Evolutionary conservation across 805 yeast species (phyloP).

Genomic region (Nakazawaea sp.): DNA sequence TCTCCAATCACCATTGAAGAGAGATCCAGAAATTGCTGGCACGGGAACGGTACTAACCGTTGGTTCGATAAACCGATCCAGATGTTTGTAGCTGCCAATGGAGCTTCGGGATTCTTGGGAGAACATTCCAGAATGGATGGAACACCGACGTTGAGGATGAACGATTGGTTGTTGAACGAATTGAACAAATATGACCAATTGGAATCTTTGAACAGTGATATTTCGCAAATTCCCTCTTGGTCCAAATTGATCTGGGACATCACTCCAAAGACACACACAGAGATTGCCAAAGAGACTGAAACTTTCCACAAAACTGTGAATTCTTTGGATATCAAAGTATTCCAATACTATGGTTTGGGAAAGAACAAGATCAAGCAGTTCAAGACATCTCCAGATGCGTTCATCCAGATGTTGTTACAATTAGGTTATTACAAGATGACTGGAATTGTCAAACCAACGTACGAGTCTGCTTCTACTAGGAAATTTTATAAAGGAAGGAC

Average conservation of each 20-base stretch:
- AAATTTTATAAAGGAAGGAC: constrained; percentile 87
- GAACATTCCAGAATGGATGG: constrained; percentile 99
- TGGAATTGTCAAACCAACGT: constrained; percentile 81
- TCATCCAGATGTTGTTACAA: constrained; percentile 84
- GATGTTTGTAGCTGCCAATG: constrained; percentile 74
- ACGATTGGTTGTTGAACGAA: constrained; percentile 62
- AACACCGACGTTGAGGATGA: constrained; percentile 85
- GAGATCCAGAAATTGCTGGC: constrained; percentile 84
- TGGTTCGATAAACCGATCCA: constrained; percentile 90
- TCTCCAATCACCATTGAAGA: constrained; percentile 75
- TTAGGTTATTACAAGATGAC: constrained; percentile 81
- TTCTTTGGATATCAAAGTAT: constrained; percentile 67
- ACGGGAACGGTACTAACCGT: constrained; percentile 89
- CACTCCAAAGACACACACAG: constrained; percentile 38
- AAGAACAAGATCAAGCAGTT: constrained; percentile 78
- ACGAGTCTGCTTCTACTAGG: constrained; percentile 94
- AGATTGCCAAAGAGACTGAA: constrained; percentile 48
- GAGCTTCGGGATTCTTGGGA: constrained; percentile 87
- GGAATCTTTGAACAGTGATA: constrained; percentile 15
- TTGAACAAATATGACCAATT: constrained; percentile 33
- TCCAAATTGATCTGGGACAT: constrained; percentile 50
- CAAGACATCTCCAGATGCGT: constrained; percentile 91
- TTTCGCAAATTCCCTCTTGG: constrained; percentile 13
- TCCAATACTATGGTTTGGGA: constrained; percentile 82
- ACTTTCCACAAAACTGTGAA: constrained; percentile 49